Base-by-base conservation (phyloP, 352 stramenopile species). In the Pseudoperonospora humuli region DNA sequence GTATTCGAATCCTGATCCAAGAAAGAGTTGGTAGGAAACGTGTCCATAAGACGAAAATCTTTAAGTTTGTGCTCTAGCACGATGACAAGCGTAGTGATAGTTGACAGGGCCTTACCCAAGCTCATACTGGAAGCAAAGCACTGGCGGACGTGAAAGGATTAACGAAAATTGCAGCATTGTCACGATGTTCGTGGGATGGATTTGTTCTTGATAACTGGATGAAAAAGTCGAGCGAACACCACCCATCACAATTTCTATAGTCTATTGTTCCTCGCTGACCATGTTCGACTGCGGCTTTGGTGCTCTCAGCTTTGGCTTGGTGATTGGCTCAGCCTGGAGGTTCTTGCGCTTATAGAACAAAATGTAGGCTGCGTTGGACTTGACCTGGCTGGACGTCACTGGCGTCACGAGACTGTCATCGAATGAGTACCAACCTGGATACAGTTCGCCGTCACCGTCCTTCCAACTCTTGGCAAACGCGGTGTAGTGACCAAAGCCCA, bases 401-500 rank as follows among this genome's bases (percentile, higher is more conserved):
- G 69, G 63, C 18, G 73, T 69, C 49, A 90, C 77, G 17, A 77
- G 52, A 46, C 77, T 86, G 50, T 94, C 83, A 44, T 94, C 83
- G 46, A 91, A 94, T 13, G 67, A 80, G 58, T 84, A 93, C 80
- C 83, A 94, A 17, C 72, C 62, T 15, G 72, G 68, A 53, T 70
- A 82, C 39, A 67, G 60, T 39, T 82, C 69, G 29, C 54, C 54
- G 40, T 78, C 61, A 13, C 59, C 61, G 36, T 74, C 64, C 14
- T 75, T 62, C 71, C 75, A 86, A 48, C 68, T 86, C 40, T 73
- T 75, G 27, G 73, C 82, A 48, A 83, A 92, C 19, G 86, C 84
- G 10, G 86, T 96, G 58, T 96, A 96, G 59, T 96, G 86, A 11
- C 86, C 86, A 42, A 89, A 95, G 24, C 77, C 84, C 73, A 93